Base-by-base conservation (phyloP, 768 basidiomycete species). In the Boletus sp. region DNA sequence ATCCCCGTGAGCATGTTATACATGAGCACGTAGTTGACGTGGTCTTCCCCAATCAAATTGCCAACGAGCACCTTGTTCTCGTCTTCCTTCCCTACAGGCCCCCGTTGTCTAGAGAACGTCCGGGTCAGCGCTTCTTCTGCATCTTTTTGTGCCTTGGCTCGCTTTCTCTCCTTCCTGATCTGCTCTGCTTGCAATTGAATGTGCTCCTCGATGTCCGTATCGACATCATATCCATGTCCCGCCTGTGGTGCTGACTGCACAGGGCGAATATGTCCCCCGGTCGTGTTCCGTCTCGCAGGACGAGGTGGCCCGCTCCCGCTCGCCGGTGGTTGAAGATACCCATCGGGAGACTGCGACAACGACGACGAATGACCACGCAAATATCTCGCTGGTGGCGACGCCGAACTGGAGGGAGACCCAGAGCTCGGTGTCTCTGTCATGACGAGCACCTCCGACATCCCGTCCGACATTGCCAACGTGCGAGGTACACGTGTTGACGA, bases 1-100 rank as follows among this genome's bases (percentile, higher is more conserved):
- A 99, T 99, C 5, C 97, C 97, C 5, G 97, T 99, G 64, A 99
- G 79, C 97, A 99, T 99, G 76, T 99, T 98, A 76, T 98, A 99
- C 97, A 98, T 98, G 65, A 99, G 75, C 54, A 98, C 91, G 63
- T 98, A 99, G 76, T 99, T 99, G 71, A 89, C 95, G 73, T 99
- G 97, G 64, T 85, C 96, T 70, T 98, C 95, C n/a, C 93, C 92
- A 59, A 99, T 97, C 61, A 98, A 74, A 70, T 98, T 98, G 1
- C 97, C 97, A 0, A 98, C 91, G 13, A 95, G 73, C 5, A 87
- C 86, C 50, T 69, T 74, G 29, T 80, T 74, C 46, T 84, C 83
- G 19, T 80, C 78, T 41, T 67, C 72, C 48, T 58, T 63, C 30
- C 55, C 60, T 19, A 56, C 2, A 7, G 60, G 64, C 25, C 66